These are phyloP conservation scores for Cladophialophora exuberans DNA, from an alignment of 2,329 filamentous ascomycete species.

Conservation along the genomic window DNA sequence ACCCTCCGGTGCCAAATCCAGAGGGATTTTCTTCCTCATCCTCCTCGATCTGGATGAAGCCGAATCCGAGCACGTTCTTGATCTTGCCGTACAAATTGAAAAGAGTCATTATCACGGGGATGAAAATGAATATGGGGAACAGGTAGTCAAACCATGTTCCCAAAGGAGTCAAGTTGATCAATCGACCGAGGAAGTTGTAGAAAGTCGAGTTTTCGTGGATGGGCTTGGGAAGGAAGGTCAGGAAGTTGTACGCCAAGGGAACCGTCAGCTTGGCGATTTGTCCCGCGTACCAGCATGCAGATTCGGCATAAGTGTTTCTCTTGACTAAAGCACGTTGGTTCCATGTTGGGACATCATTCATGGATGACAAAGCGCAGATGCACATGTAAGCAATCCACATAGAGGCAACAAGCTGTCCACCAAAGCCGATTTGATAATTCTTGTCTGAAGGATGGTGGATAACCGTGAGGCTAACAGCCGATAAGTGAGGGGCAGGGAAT, in stretches of 20 bases:
- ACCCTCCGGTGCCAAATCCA: constrained; percentile 76
- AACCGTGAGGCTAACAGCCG: constrained; percentile 65
- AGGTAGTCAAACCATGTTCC: constrained; percentile 84
- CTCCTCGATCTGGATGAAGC: constrained; percentile 75
- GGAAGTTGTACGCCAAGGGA: constrained; percentile 92
- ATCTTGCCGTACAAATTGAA: constrained; percentile 89
- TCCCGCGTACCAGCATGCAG: constrained; percentile 92
- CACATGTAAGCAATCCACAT: constrained; percentile 97
- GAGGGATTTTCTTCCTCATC: constrained; percentile 63
- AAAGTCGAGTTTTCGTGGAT: constrained; percentile 81
- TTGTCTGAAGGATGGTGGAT: constrained; percentile 70
- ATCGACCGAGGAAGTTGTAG: constrained; percentile 79
- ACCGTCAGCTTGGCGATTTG: constrained; percentile 92
- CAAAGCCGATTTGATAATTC: constrained; percentile 78
- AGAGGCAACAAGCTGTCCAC: constrained; percentile 80
- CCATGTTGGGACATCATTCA: constrained; percentile 97
- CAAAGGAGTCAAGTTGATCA: constrained; percentile 81
- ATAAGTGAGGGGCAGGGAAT: constrained; percentile 74
- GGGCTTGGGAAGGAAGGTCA: constrained; percentile 77
- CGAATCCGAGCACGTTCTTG: constrained; percentile 77
- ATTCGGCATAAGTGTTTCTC: constrained; percentile 89
- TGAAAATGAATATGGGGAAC: constrained; percentile 83
- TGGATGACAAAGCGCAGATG: constrained; percentile 79
- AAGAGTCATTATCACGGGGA: constrained; percentile 81
- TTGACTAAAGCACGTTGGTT: constrained; percentile 87